Evolutionary conservation across 1,139 yeast species (phyloP).

Genomic region (Saccharomyces hybrid): DNA sequence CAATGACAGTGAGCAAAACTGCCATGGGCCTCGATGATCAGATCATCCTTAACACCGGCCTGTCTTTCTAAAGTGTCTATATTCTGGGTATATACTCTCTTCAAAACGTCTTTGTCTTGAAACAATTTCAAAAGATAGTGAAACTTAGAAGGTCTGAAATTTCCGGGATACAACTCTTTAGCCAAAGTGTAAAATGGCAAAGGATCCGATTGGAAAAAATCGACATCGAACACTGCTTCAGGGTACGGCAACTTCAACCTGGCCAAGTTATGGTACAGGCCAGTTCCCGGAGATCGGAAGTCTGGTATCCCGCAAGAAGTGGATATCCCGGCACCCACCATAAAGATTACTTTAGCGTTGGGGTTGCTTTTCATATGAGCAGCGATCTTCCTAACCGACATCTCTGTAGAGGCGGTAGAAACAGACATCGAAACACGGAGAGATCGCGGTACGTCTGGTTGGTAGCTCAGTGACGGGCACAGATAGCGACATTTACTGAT

Average conservation of each 20-base stretch:
- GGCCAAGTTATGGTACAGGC: conserved; percentile 75
- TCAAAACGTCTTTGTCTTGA: conserved; percentile 53
- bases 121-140: conserved; percentile 64
- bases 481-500: neutral
- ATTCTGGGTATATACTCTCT: conserved; percentile 81
- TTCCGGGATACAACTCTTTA: conserved; percentile 80
- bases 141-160: conserved; percentile 73
- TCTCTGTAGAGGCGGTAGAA: neutral
- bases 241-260: conserved; percentile 77
- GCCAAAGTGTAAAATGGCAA: conserved; percentile 81
- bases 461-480: neutral
- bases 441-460: neutral
- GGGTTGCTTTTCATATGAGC: conserved; percentile 19
- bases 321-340: conserved; percentile 89
- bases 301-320: conserved; percentile 94
- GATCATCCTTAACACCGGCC: conserved; percentile 63
- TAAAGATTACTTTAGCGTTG: conserved; percentile 31
- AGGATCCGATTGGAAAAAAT: conserved; percentile 66
- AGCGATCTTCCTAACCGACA: conserved; percentile 15
- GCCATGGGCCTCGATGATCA: conserved; percentile 87
- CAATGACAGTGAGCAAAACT: conserved; percentile 84
- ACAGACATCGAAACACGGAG: neutral
- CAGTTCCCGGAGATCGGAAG: conserved; percentile 86
- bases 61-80: conserved; percentile 85
- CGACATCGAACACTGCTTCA: conserved; percentile 92